phyloP scores from a whole-genome alignment of 2,329 filamentous ascomycete species.

The Huntiella bhutanensis region DNA sequence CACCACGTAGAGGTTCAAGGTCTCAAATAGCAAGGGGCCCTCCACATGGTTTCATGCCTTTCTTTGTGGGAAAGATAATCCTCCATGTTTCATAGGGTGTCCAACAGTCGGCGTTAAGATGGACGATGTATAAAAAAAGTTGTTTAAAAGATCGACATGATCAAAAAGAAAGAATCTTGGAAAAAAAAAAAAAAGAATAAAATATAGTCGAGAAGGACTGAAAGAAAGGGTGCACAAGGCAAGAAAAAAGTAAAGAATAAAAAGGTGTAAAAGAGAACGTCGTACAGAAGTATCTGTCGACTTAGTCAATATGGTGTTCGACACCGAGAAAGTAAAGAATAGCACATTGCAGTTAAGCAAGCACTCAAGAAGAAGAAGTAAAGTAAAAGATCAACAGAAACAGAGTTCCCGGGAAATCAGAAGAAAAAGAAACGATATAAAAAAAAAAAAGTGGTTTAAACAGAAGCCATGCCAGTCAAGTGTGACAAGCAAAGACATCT shows the following conservation, averaged over 20 bases:
- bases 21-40: conserved; percentile 13
- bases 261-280: background rate
- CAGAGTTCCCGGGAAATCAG: background rate
- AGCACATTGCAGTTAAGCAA: background rate
- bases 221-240: background rate
- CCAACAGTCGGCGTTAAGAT: conserved; percentile 21
- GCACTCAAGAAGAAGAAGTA: background rate
- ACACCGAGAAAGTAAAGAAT: background rate
- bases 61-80: conserved; percentile 4
- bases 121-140: conserved; percentile 14
- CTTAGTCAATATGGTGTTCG: background rate
- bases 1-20: conserved; percentile 16
- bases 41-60: conserved; percentile 12
- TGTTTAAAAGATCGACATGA: conserved; percentile 2
- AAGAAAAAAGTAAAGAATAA: background rate
- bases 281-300: no score
- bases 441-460: background rate
- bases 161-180: conserved; percentile 2
- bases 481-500: no score
- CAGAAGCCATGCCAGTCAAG: no score
- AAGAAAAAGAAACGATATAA: background rate
- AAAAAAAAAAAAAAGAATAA: conserved; percentile 7
- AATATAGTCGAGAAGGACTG: background rate
- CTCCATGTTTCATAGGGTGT: conserved; percentile 16
- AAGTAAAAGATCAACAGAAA: background rate